phyloP scores from a whole-genome alignment of 2,329 filamentous ascomycete genomes.

The Acarospora socialis region DNA sequence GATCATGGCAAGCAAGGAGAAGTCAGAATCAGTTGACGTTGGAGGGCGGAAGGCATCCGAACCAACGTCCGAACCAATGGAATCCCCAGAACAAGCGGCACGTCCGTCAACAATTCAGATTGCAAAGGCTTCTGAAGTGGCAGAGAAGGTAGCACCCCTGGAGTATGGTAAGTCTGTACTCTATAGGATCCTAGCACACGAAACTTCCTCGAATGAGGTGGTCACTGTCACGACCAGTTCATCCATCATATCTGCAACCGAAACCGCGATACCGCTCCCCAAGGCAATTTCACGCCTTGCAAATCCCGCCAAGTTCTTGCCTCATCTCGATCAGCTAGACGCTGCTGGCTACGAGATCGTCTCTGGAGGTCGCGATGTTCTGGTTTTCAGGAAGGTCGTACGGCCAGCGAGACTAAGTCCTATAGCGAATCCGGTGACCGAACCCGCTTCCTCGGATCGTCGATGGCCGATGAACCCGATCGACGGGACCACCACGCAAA shows the following conservation, averaged over 20 bases:
- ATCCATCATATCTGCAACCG: conserved; percentile 36
- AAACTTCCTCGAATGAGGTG: conserved; percentile 43
- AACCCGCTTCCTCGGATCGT: conserved; percentile 9
- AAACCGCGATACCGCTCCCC: conserved; percentile 41
- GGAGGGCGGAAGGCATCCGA: too few species aligned
- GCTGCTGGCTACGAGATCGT: conserved; percentile 52
- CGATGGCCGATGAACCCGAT: conserved; percentile 41
- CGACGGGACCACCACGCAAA: conserved; percentile 24
- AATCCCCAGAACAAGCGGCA: too few species aligned
- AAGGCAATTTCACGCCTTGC: conserved; percentile 47
- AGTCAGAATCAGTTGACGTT: too few species aligned
- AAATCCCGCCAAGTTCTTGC: conserved; percentile 50
- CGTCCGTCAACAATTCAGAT: too few species aligned
- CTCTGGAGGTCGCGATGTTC: conserved; percentile 46
- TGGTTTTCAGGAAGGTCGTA: conserved; percentile 51
- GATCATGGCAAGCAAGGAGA: too few species aligned
- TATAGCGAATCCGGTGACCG: too few species aligned
- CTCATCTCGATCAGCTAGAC: conserved; percentile 45
- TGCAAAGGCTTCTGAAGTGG: too few species aligned
- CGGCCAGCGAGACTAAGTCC: conserved; percentile 15
- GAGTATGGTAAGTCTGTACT: too few species aligned
- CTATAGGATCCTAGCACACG: conserved; percentile 56
- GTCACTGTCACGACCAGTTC: conserved; percentile 43
- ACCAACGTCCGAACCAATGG: too few species aligned
- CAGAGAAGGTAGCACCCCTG: neutral